Evolutionary conservation across 2,329 filamentous ascomycete genomes (phyloP).

Genomic region (Fonsecaea nubica): DNA sequence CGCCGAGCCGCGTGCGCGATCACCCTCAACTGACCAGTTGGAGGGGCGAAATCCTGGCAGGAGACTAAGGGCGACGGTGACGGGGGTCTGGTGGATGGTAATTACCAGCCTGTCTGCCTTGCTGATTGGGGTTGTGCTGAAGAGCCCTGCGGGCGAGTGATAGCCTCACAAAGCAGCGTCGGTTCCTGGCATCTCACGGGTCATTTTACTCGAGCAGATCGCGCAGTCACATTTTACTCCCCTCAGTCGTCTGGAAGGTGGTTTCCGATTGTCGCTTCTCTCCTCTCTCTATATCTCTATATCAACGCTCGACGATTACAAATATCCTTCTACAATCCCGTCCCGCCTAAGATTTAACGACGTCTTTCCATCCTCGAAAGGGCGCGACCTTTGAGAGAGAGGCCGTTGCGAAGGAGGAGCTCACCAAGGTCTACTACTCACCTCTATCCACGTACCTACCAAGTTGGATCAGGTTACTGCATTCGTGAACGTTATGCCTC

Average conservation of each 20-base stretch:
- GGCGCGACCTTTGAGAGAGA: slow-evolving; percentile 8
- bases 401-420: slow-evolving; percentile 10
- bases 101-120: too few relatives aligned
- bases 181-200: too few relatives aligned
- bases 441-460: slow-evolving; percentile 8
- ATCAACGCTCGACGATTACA: slow-evolving; percentile 17
- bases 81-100: too few relatives aligned
- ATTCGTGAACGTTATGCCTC: neutral
- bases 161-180: too few relatives aligned
- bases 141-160: too few relatives aligned
- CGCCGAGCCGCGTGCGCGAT: too few relatives aligned
- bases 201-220: slow-evolving; percentile 1
- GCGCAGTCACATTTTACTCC: slow-evolving; percentile 16
- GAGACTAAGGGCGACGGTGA: too few relatives aligned
- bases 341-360: slow-evolving; percentile 15
- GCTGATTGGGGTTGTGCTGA: too few relatives aligned
- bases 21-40: too few relatives aligned
- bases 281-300: slow-evolving; percentile 10
- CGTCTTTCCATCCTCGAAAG: slow-evolving; percentile 14
- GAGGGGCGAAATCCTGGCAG: too few relatives aligned
- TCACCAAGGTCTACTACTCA: slow-evolving; percentile 9
- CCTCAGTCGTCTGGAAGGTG: slow-evolving; percentile 8
- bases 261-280: slow-evolving; percentile 16
- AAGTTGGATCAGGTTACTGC: neutral
- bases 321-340: slow-evolving; percentile 15